These are phyloP conservation scores for Funneliformis caledonium DNA, from an alignment of 371 early-diverging fungal species.

Conservation along the genomic window DNA sequence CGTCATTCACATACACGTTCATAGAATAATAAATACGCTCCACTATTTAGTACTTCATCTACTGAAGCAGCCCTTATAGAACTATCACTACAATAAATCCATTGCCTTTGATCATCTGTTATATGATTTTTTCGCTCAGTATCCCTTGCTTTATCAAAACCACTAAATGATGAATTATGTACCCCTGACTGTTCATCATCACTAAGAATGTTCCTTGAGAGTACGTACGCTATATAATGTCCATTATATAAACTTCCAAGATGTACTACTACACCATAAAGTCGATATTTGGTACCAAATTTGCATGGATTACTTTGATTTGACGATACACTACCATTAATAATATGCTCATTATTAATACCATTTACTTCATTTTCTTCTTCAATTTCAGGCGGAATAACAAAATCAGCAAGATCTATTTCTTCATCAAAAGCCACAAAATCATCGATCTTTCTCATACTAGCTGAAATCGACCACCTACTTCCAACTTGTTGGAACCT, in stretches of 20 bases:
- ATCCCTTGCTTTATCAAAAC: neutral
- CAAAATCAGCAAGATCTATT: constrained; percentile 60
- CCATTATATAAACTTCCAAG: constrained; percentile 75
- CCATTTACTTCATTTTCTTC: constrained; percentile 26
- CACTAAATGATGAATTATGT: neutral
- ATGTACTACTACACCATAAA: constrained; percentile 84
- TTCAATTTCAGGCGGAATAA: constrained; percentile 43
- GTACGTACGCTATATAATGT: constrained; percentile 74
- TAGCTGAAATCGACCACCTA: constrained; percentile 39
- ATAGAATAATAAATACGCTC: constrained; percentile 38
- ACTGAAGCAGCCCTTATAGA: neutral
- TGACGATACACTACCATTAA: neutral
- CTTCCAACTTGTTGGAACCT: constrained; percentile 58
- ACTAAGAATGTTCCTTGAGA: constrained; percentile 42
- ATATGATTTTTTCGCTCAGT: neutral
- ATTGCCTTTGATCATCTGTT: constrained; percentile 8
- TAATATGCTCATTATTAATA: too few relatives aligned
- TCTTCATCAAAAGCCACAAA: constrained; percentile 54
- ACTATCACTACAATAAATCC: constrained; percentile 40
- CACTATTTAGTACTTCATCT: constrained; percentile 28
- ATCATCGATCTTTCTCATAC: constrained; percentile 49
- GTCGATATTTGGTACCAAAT: constrained; percentile 55
- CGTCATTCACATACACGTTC: constrained; percentile 6
- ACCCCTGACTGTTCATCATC: constrained; percentile 20
- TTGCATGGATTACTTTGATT: constrained; percentile 27